Base-by-base conservation (phyloP, 108 stramenopile genomes). In the Stephanodiscus minutulus region DNA sequence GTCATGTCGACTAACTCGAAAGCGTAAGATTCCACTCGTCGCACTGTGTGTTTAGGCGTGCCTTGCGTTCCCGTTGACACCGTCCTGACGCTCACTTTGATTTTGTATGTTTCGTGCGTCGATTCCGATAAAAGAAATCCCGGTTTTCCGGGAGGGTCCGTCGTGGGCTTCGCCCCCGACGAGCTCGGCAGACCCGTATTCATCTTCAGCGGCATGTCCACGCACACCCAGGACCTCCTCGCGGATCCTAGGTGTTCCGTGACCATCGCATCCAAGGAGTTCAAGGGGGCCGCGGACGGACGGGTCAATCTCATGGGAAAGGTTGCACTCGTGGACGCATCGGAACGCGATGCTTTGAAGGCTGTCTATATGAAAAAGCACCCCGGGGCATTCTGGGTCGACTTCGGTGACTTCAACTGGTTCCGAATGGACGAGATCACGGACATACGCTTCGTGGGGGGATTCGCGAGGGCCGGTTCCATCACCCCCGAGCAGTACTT, bases 251-350 rank as follows among this genome's bases (percentile, higher is more conserved):
- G 81, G 18, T 92, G 85, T 27, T 91, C 90, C 39, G 62, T 98
- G 1, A 95, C 94, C 1, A 84, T 98, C 53, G 94, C 95, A 7
- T 79, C 88, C n/a, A 91, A 96, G 53, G 90, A 91, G 49, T 97
- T 97, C 71, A 93, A 98, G 90, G 96, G 96, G 5, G 95, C 95
- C 0, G 95, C 93, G 20, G 96, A 98, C 75, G 98, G 96, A 17
- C 85, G 98, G 8, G 96, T 97, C 48, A 95, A 93, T 70, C 58
- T 98, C 28, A 94, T 97, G 89, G 98, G 98, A 17, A 87, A 83
- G 7, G 79, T 87, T 7, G 53, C 68, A 5, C 84, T 88, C 20
- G 74, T 96, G 41, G 68, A 73, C 22, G 4, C 54, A 5, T 85
- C 82, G 52, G 88, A 88, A 60, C 72, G 81, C 36, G 90, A 83